Base-by-base conservation (phyloP, 139 green algal genomes). In the Volvox africanus region DNA sequence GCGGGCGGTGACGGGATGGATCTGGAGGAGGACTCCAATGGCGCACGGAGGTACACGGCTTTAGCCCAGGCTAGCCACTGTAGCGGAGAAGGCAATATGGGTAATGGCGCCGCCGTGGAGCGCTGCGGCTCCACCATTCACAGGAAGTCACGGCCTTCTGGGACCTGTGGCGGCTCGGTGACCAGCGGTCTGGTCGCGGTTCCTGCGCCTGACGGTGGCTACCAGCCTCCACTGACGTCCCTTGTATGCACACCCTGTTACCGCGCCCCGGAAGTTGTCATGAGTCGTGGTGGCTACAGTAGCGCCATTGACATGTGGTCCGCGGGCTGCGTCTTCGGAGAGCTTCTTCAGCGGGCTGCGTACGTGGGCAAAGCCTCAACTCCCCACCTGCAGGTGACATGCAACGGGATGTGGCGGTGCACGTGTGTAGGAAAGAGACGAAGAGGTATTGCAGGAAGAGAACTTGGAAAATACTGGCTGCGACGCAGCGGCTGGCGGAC, bases 291-390 rank as follows among this genome's bases (percentile, higher is more conserved):
- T 6, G 92, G 93, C 19, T 98, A 98, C 93, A 96, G 93, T 62
- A 93, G 90, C 37, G 93, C 94, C 65, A 96, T 98, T 18, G 97
- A 99, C 93, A 96, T 98, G 92, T 98, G 92, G 92, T 86, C 88
- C 32, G 50, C 97, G 55, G 97, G 97, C 50, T 99, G 97, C 93
- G 97, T 99, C 73, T 97, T 99, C 82, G 97, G 97, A 0, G 97
- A 99, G 96, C 94, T 99, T 87, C 94, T 99, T 90, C 96, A 98
- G 89, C 93, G 97, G 33, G 94, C 98, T 9, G 88, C 93, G 1
- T 94, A 95, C 82, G 75, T 98, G 26, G 96, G 96, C 36, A 96
- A 95, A 21, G 94, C 96, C 2, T 77, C 94, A 28, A 97, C 95
- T 13, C 97, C 96, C 32, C 93, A 97, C 87, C 93, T 98, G 82